Evolutionary conservation across 768 basidiomycete genomes (phyloP), one percentile per base, ranked within the genome.

Genomic region (Pleurotus tuoliensis): DNA sequence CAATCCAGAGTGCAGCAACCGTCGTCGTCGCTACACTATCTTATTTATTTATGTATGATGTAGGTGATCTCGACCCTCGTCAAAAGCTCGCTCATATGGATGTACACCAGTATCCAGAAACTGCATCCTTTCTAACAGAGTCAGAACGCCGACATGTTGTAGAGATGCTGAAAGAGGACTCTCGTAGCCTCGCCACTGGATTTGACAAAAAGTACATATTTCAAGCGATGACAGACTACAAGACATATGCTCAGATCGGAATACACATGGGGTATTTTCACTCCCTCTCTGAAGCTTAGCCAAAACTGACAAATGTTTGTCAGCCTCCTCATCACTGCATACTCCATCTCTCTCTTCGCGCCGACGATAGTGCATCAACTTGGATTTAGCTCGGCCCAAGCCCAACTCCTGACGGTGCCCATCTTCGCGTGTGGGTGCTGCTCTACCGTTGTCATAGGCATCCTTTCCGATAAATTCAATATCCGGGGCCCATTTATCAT

Each of bases 41-140:
- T 38, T 83, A 73, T 64, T 84, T 80, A 64, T 73, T 74, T 65
- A 78, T 85, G 71, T 68, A 83, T 57, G 82, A 84, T 64, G 80
- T 80, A 54, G 40, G 76, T 54, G 39, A n/a, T 39, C 15, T 12
- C 45, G 15, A 15, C 43, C 40, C 20, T 25, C 51, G 15, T 24
- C 52, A 15, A n/a, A 4, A 8, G 18, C 11, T 11, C 5, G 12
- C 24, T 4, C 25, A 55, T 54, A 27, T 11, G 13, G 34, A 25
- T 24, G 7, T 47, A 20, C 1, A 38, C 57, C 59, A 81, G 79
- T 84, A 80, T 65, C 82, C 83, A 22, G 77, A 79, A 59, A 86
- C 83, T 1, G 83, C 83, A 9, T 72, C 67, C 20, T 86, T 84
- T 69, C 66, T 85, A 56, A 77, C 73, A 9, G 70, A 73, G 7